Conservation (phyloP, 768 basidiomycete species). For the Mycena metata region DNA sequence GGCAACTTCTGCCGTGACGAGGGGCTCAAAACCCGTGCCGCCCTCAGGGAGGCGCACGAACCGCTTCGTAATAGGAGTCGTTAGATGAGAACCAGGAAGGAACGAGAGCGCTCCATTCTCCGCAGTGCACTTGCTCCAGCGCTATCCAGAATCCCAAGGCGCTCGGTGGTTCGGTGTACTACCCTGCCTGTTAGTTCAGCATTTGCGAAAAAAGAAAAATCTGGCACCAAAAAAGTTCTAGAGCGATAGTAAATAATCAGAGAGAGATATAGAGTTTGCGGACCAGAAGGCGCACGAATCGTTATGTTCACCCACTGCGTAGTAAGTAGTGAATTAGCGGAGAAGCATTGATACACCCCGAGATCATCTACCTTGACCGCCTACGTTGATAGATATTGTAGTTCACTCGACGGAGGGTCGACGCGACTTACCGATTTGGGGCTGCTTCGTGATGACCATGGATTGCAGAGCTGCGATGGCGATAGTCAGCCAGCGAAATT, state of each 20-base stretch:
- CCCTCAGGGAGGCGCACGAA: slow-evolving; percentile 83
- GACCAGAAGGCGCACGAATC: slow-evolving; percentile 78
- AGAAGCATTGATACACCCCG: not conserved
- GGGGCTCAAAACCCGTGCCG: slow-evolving; percentile 88
- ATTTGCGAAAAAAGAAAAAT: slow-evolving; percentile 1
- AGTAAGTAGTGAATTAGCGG: slow-evolving; percentile 11
- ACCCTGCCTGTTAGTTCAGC: slow-evolving; percentile 28
- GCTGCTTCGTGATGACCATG: slow-evolving; percentile 97
- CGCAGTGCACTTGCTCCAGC: slow-evolving; percentile 86
- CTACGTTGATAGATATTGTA: not conserved
- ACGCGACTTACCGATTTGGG: slow-evolving; percentile 73
- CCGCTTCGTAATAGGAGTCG: slow-evolving; percentile 80
- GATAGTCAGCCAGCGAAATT: slow-evolving; percentile 7
- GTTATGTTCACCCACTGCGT: slow-evolving; percentile 95
- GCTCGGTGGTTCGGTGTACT: slow-evolving; percentile 93
- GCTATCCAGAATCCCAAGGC: slow-evolving; percentile 99
- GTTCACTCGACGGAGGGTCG: not conserved
- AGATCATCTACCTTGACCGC: slow-evolving; percentile 76
- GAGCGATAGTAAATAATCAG: slow-evolving; percentile 14
- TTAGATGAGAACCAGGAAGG: slow-evolving; percentile 90
- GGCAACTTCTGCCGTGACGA: slow-evolving; percentile 57
- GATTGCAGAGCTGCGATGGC: slow-evolving; percentile 79
- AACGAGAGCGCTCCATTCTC: slow-evolving; percentile 90
- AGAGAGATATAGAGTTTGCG: slow-evolving; percentile 6
- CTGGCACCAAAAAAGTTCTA: slow-evolving; percentile 81